Base-by-base conservation (phyloP, 2,329 filamentous ascomycete species). In the Helicocarpus griseus region DNA sequence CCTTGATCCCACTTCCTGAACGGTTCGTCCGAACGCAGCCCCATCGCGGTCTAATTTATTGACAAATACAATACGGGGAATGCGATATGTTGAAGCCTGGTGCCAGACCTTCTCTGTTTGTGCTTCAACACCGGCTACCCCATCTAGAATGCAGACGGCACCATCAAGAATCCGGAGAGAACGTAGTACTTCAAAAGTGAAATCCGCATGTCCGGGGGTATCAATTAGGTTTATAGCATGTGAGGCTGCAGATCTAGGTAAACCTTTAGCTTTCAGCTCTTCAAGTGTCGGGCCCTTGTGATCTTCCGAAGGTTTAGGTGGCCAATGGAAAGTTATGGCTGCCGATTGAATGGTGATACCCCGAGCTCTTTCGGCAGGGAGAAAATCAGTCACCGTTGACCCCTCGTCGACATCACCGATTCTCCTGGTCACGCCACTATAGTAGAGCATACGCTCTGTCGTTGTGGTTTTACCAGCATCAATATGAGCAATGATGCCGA, bases 381-480 rank as follows among this genome's bases (percentile, higher is more conserved):
- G 79, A 60, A 97, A 98, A 70, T 98, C 93, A 2, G 93, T 98
- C 6, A 96, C 89, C 3, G 93, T 97, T 57, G 94, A 95, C 35
- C 93, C 93, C 69, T 95, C 86, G 62, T 97, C 91, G 57, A 98
- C 93, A 68, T 96, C 90, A 72, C 93, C 93, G 63, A 96, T 82
- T 67, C 90, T 79, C 58, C 87, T 79, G 8, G 90, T 95, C 56
- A 90, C 83, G 46, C 93, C 91, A 66, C 89, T 94, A 64, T 96
- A 95, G 65, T 89, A 97, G 63, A 98, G 85, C 91, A 97, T 97
- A 53, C 93, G 89, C 81, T 98, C 93, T 3, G 93, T 97, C 0
- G 93, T 98, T 0, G 93, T 97, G 1, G 93, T 98, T 76, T 98
- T 98, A 7, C 93, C 93, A 52, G 93, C 93, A 82, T 97, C 93